phyloP scores from a whole-genome alignment of 495 filamentous ascomycete genomes.

The Cladorrhinum samala region DNA sequence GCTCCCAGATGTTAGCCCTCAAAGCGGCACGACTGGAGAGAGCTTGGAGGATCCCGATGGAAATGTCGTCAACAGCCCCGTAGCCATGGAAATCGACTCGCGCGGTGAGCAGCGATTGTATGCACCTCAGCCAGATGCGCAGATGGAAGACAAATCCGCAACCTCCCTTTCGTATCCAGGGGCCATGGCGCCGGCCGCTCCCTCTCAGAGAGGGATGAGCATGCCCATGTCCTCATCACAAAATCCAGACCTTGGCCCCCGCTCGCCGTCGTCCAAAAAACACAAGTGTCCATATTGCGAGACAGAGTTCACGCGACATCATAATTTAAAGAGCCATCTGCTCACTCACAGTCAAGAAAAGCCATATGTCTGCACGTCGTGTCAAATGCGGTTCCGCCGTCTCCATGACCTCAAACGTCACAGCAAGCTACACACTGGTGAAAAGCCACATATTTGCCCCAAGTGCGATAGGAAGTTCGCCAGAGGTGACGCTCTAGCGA shows the following conservation, averaged over 20 bases:
- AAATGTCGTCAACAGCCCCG: conserved; percentile 37
- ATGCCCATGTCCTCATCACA: conserved; percentile 64
- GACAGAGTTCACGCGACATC: conserved; percentile 94
- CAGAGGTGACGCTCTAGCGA: conserved; percentile 86
- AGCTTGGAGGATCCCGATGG: conserved; percentile 31
- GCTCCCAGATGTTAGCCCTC: conserved; percentile 35
- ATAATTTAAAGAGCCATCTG: conserved; percentile 98
- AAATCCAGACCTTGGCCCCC: conserved; percentile 34
- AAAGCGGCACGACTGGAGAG: conserved; percentile 31
- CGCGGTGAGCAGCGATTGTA: conserved; percentile 29
- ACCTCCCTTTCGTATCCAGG: conserved; percentile 42
- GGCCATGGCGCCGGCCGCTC: conserved; percentile 37
- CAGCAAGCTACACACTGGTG: conserved; percentile 91
- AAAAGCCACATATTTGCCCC: conserved; percentile 88
- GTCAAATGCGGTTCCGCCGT: conserved; percentile 81
- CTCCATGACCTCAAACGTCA: conserved; percentile 96
- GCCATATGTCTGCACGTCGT: conserved; percentile 85
- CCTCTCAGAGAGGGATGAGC: conserved; percentile 63
- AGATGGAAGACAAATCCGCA: conserved; percentile 43
- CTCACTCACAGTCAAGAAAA: conserved; percentile 99
- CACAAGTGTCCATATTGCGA: conserved; percentile 95
- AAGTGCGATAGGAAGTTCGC: conserved; percentile 94
- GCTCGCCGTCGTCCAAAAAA: conserved; percentile 69
- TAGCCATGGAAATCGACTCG: conserved; percentile 38
- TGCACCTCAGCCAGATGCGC: conserved; percentile 37